Conservation (phyloP, 2,329 filamentous ascomycete genomes). For the Passalora sequoiae region DNA sequence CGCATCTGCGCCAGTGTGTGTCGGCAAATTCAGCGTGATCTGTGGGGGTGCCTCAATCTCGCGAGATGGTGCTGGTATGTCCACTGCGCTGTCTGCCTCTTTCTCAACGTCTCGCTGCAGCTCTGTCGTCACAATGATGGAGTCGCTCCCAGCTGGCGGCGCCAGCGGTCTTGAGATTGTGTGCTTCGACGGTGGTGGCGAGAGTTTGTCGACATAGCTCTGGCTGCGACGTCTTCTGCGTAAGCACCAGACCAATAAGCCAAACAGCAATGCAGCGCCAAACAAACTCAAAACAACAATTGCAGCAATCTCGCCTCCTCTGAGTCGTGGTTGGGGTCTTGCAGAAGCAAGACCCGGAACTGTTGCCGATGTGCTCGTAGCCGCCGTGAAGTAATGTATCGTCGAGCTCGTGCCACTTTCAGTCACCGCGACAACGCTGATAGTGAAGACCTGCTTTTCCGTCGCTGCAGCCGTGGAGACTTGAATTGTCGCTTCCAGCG, state of each 20-base stretch:
- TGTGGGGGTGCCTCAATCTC: conserved; percentile 36
- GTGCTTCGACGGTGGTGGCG: conserved; percentile 32
- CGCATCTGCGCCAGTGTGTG: conserved; percentile 11
- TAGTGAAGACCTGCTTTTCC: conserved; percentile 42
- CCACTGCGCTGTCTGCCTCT: conserved; percentile 25
- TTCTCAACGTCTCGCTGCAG: conserved; percentile 38
- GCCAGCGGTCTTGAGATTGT: conserved; percentile 40
- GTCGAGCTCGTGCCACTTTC: conserved; percentile 10
- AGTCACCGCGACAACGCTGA: conserved; percentile 24
- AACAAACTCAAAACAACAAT: conserved; percentile 33
- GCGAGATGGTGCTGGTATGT: conserved; percentile 9
- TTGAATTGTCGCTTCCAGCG: conserved; percentile 41
- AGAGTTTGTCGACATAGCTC: conserved; percentile 12
- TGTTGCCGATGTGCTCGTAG: conserved; percentile 4
- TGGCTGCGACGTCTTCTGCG: conserved; percentile 22
- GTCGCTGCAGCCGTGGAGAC: conserved; percentile 32
- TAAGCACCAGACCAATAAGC: conserved; percentile 25
- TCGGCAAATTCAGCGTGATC: conserved; percentile 33
- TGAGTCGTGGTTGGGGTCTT: conserved; percentile 5
- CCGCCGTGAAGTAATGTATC: conserved; percentile 3
- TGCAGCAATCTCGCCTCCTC: conserved; percentile 30
- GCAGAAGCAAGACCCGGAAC: conserved; percentile 1
- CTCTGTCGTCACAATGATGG: conserved; percentile 22
- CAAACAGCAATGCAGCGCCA: conserved; percentile 20
- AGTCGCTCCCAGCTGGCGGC: conserved; percentile 28